phyloP scores from a whole-genome alignment of 2,329 filamentous ascomycete species.

The Epichloe coenophiala region DNA sequence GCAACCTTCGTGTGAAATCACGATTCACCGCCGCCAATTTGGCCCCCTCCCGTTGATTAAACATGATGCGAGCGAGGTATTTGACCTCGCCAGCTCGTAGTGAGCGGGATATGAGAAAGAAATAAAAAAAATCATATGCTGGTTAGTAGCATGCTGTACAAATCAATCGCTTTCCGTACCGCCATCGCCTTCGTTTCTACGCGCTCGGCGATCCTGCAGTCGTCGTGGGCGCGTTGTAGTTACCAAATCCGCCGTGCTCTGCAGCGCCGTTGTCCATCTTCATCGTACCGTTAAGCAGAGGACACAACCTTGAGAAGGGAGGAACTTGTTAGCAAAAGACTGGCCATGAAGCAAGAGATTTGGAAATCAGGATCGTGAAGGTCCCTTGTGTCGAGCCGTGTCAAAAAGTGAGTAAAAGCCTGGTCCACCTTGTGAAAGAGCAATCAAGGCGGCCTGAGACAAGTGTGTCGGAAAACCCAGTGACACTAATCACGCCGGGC shows the following conservation, averaged over 20 bases:
- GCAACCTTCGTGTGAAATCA: neutral
- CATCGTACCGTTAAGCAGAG: constrained; percentile 73
- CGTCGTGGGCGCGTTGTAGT: constrained; percentile 29
- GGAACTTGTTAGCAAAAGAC: constrained; percentile 8
- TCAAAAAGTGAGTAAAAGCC: neutral
- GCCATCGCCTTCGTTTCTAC: neutral
- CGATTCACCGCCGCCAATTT: no score
- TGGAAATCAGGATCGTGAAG: neutral
- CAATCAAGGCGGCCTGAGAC: neutral
- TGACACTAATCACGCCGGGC: constrained; percentile 10
- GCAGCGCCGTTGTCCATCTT: constrained; percentile 43
- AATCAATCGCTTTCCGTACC: neutral
- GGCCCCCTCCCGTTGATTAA: no score
- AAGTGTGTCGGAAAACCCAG: neutral
- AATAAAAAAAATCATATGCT: no score
- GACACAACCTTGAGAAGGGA: constrained; percentile 52
- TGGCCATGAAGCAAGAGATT: neutral
- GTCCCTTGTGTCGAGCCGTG: neutral
- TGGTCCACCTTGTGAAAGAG: neutral
- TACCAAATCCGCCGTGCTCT: constrained; percentile 46
- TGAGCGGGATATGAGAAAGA: no score
- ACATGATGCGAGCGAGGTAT: no score
- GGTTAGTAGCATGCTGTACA: neutral
- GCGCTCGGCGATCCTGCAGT: constrained; percentile 19
- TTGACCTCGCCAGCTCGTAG: no score